phyloP scores from a whole-genome alignment of 345 rosid genomes.

The Adansonia digitata region DNA sequence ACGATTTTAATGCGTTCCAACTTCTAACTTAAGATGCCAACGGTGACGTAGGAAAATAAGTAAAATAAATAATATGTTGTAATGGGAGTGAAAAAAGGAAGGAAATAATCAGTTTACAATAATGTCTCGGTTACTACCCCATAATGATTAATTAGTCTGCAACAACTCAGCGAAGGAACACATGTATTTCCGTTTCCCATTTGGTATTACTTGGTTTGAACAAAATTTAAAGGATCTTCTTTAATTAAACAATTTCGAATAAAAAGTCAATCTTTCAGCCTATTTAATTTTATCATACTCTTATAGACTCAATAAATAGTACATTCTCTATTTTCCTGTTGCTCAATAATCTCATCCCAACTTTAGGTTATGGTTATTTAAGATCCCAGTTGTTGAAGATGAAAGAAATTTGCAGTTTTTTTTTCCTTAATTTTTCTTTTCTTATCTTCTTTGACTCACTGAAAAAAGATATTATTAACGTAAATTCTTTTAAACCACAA shows the following conservation, averaged over 20 bases:
- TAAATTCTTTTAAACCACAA: too few species aligned
- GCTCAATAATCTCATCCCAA: background rate
- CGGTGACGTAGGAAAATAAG: background rate
- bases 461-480: too few species aligned
- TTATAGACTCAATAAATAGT: background rate
- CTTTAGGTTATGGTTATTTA: background rate
- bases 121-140: background rate
- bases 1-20: constrained; percentile 15
- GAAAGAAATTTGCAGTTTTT: background rate
- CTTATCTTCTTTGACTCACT: too few species aligned
- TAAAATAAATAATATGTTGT: background rate
- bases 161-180: constrained; percentile 7
- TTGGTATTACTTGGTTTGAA: background rate
- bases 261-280: background rate
- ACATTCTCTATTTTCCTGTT: too few species aligned
- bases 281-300: background rate
- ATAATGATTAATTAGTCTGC: constrained; percentile 4
- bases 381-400: background rate
- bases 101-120: background rate
- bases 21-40: constrained; percentile 5
- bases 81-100: background rate
- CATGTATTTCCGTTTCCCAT: background rate
- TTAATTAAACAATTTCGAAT: background rate
- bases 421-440: too few species aligned
- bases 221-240: background rate